These are phyloP conservation scores for Dispira parvispora DNA, from an alignment of 192 early-diverging fungal genomes.

Conservation along the genomic window DNA sequence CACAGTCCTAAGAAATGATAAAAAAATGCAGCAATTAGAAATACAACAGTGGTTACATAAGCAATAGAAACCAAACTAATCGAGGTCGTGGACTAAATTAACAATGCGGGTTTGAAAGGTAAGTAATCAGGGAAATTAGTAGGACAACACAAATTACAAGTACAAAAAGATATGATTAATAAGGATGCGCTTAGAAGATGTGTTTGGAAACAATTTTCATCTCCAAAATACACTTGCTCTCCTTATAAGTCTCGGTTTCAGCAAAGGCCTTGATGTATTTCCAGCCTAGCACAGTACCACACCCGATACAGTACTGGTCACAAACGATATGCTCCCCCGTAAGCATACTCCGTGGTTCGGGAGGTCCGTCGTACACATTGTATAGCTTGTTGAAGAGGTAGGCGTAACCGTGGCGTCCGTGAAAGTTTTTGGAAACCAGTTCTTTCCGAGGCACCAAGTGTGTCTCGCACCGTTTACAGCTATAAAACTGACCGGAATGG, in stretches of 20 bases:
- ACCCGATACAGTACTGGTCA: constrained; percentile 5
- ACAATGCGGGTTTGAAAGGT: background rate
- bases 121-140: background rate
- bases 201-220: background rate
- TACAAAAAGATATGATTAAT: background rate
- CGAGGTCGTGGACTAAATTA: background rate
- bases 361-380: background rate
- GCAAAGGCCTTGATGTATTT: background rate
- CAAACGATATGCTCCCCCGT: background rate
- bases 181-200: background rate
- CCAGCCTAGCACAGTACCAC: background rate
- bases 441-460: background rate
- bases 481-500: background rate
- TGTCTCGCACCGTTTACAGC: background rate
- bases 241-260: background rate
- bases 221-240: constrained; percentile 1
- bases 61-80: background rate
- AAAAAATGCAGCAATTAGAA: no score
- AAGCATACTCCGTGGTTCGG: background rate
- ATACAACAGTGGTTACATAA: background rate
- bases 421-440: constrained; percentile 1
- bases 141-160: background rate
- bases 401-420: constrained; percentile 3
- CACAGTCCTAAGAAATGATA: no score
- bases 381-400: background rate